These are phyloP conservation scores for Chenopodium album DNA, from an alignment of 148 eudicot species.

Conservation along the genomic window DNA sequence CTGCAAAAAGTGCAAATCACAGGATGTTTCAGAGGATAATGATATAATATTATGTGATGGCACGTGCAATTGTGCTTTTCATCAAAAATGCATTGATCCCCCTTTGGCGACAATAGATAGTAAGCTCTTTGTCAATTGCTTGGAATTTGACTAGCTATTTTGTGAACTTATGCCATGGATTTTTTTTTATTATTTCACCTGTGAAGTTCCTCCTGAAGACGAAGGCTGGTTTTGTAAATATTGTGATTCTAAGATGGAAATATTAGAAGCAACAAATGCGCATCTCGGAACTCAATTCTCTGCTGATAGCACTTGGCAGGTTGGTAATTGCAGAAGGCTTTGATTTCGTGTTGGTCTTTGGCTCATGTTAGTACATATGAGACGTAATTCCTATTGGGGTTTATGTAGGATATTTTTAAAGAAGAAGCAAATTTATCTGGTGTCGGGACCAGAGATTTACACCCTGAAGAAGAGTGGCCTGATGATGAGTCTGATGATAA, in stretches of 20 bases:
- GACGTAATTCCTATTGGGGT: conserved; percentile 2
- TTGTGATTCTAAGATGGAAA: conserved; percentile 78
- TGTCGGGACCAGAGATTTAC: conserved; percentile 34
- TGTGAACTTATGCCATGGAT: conserved; percentile 11
- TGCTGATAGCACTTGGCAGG: conserved; percentile 74
- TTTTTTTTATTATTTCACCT: conserved; percentile 24
- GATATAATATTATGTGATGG: conserved; percentile 97
- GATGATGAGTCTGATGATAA: conserved; percentile 92
- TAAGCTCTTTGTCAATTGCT: conserved; percentile 39
- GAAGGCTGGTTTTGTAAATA: conserved; percentile 91
- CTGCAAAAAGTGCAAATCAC: conserved; percentile 79
- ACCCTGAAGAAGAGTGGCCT: conserved; percentile 84
- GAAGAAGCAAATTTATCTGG: conserved; percentile 79
- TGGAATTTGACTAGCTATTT: conserved; percentile 3
- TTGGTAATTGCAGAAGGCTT: conserved; percentile 27
- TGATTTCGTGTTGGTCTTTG: conserved; percentile 5
- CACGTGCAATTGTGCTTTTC: conserved; percentile 88
- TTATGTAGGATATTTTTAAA: conserved; percentile 73
- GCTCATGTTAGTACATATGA: background rate
- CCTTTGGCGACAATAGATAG: conserved; percentile 85
- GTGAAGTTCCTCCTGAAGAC: conserved; percentile 81
- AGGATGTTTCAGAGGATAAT: conserved; percentile 83
- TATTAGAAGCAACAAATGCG: conserved; percentile 80
- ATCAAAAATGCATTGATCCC: conserved; percentile 92
- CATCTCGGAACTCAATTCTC: conserved; percentile 88